phyloP scores from a whole-genome alignment of 2,329 filamentous ascomycete species.

The Fusarium xyrophilum region DNA sequence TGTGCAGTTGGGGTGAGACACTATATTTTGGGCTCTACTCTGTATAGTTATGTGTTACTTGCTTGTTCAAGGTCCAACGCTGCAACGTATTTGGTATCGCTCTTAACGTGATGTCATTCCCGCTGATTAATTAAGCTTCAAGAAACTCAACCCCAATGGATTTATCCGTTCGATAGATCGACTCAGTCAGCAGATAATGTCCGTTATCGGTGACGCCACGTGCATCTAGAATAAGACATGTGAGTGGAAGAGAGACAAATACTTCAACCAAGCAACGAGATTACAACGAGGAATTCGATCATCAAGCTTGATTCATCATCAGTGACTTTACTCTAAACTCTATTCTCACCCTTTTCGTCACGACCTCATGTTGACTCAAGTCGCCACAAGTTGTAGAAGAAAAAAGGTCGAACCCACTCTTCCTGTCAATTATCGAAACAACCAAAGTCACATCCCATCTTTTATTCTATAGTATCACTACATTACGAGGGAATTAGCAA shows the following conservation, averaged over 20 bases:
- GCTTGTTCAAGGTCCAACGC: neutral
- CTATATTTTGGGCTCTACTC: neutral
- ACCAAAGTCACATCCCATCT: neutral
- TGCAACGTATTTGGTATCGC: neutral
- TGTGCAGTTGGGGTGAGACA: neutral
- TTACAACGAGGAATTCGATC: neutral
- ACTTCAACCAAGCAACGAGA: conserved; percentile 4
- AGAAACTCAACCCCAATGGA: neutral
- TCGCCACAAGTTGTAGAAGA: neutral
- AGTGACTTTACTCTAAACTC: neutral
- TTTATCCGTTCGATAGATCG: neutral
- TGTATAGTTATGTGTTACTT: too few relatives aligned
- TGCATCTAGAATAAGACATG: conserved; percentile 12
- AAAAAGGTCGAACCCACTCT: neutral
- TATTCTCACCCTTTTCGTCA: neutral
- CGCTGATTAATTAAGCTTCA: neutral
- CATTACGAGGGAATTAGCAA: neutral
- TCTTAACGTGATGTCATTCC: neutral
- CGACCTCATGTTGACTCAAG: neutral
- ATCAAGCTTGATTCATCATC: neutral
- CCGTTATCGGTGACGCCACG: conserved; percentile 34
- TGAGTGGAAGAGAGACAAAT: neutral
- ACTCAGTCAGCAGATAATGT: neutral
- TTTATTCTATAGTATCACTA: neutral
- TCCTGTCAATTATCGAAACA: neutral